These are phyloP conservation scores for Suillus ampliporus DNA, from an alignment of 768 basidiomycete genomes.

Conservation along the genomic window DNA sequence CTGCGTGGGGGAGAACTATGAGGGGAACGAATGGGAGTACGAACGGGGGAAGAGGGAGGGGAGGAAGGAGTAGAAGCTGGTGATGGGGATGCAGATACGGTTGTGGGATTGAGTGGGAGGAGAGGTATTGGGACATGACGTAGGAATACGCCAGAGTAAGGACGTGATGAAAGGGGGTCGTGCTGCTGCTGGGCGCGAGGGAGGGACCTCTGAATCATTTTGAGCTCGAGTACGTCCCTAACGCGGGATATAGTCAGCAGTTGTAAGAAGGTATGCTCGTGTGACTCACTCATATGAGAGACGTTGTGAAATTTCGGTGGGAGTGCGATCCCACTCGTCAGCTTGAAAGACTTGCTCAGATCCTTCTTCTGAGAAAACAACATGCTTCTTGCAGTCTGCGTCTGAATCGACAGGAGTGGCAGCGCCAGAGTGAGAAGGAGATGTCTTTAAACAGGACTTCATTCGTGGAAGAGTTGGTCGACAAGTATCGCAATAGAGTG, in stretches of 20 bases:
- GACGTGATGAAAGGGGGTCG: constrained; percentile 48
- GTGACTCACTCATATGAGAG: constrained; percentile 70
- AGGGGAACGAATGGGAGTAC: background rate
- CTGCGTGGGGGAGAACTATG: background rate
- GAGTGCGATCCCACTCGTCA: constrained; percentile 84
- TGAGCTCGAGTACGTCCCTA: constrained; percentile 73
- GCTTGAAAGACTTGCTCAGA: constrained; percentile 65
- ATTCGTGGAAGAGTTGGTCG: constrained; percentile 19
- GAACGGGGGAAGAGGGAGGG: background rate
- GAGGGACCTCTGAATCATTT: constrained; percentile 68
- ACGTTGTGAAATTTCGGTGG: constrained; percentile 63
- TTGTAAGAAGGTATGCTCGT: constrained; percentile 9
- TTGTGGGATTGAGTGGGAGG: constrained; percentile 54
- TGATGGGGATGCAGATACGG: background rate
- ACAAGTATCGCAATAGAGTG: too few species aligned
- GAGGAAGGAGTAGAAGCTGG: background rate
- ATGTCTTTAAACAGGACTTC: constrained; percentile 21
- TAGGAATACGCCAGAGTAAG: constrained; percentile 48
- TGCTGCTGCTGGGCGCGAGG: constrained; percentile 60
- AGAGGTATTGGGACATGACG: constrained; percentile 66
- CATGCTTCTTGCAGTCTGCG: constrained; percentile 50
- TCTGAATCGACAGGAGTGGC: constrained; percentile 5
- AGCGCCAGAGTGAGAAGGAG: constrained; percentile 20
- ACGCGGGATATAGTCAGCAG: constrained; percentile 13
- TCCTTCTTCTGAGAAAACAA: constrained; percentile 62